Percentiles rank a stretch among this genome's conserved stretches.
Conservation (phyloP, 805 yeast genomes). For the Wickerhamomyces hampshirensis region DNA sequence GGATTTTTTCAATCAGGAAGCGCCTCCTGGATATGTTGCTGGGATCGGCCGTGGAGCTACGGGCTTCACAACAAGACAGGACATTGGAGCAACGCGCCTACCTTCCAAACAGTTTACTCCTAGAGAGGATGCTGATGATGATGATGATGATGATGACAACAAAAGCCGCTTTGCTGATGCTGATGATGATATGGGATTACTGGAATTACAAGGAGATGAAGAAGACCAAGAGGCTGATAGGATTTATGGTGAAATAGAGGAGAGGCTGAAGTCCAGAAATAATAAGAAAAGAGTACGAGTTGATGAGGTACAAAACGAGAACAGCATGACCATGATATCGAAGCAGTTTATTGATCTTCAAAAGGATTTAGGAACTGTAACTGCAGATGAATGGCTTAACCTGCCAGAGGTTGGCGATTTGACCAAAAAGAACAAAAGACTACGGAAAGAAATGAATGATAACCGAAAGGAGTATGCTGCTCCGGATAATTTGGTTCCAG, state of each 20-base stretch:
- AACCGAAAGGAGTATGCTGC: conserved; percentile 75
- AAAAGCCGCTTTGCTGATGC: conserved; percentile 17
- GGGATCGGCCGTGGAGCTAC: conserved; percentile 95
- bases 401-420: conserved; percentile 88
- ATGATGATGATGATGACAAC: conserved; percentile 21
- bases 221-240: conserved; percentile 79
- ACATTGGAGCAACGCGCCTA: conserved; percentile 48
- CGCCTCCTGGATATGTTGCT: conserved; percentile 88
- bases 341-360: conserved; percentile 69
- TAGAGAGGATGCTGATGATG: conserved; percentile 18
- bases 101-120: conserved; percentile 23
- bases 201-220: conserved; percentile 30
- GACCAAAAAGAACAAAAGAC: conserved; percentile 74
- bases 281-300: conserved; percentile 17
- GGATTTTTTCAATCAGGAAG: conserved; percentile 72
- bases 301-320: conserved; percentile 25
- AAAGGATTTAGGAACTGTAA: conserved; percentile 49
- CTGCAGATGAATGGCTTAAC: conserved; percentile 71
- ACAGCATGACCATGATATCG: conserved; percentile 30
- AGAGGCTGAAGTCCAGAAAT: conserved; percentile 34
- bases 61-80: conserved; percentile 86
- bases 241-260: conserved; percentile 64
- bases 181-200: conserved; percentile 26
- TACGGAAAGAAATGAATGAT: conserved; percentile 54
- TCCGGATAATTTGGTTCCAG: conserved; percentile 62